Evolutionary conservation across 129 eudicot species (phyloP), one percentile per base, ranked within the genome.

Genomic region (Ambrosia artemisiifolia): DNA sequence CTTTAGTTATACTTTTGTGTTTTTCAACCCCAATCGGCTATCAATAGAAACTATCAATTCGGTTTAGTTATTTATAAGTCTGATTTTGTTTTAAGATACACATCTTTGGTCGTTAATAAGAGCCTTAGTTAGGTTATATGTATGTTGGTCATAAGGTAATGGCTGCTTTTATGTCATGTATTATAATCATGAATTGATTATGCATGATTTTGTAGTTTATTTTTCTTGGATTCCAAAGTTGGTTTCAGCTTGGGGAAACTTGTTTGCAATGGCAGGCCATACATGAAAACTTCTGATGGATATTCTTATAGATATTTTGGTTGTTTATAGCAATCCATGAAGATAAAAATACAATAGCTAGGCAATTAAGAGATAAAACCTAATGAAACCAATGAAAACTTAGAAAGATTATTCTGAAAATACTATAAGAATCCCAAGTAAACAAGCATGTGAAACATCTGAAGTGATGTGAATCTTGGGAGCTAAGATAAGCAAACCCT

Each of bases 1-100:
- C 4, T 19, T 65, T 65, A 36, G 72, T 38, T 71, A 20, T 71
- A 59, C 43, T 56, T 70, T 14, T 55, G 9, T 38, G 43, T 73
- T 36, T 62, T 73, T 17, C 38, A 49, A 18, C 70, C 7, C 65
- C 40, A 44, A 40, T 11, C 43, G 0, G 28, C 28, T 24, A 40
- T 70, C 56, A 0, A 32, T 30, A 49, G 60, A 71, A 70, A 55
- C 66, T 54, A 55, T 62, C 50, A 63, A 50, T 33, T 14, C 18
- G 24, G 14, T 51, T 28, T 18, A 50, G 42, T 53, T 64, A 54
- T 42, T 53, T 64, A 54, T 42, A 44, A 11, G 1, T 14, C 7
- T 34, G 32, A 19, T 69, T 34, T n/a, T 67, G 32, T 3, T 63
- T n/a, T 72, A 17, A 12, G 33, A 44, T 60, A 62, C 49, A 46